A percentile compares a stretch with the other conserved stretches of the same genome.
Evolutionary conservation across 2,329 filamentous ascomycete genomes (phyloP).

Genomic region (Taxawa tesnikishii): DNA sequence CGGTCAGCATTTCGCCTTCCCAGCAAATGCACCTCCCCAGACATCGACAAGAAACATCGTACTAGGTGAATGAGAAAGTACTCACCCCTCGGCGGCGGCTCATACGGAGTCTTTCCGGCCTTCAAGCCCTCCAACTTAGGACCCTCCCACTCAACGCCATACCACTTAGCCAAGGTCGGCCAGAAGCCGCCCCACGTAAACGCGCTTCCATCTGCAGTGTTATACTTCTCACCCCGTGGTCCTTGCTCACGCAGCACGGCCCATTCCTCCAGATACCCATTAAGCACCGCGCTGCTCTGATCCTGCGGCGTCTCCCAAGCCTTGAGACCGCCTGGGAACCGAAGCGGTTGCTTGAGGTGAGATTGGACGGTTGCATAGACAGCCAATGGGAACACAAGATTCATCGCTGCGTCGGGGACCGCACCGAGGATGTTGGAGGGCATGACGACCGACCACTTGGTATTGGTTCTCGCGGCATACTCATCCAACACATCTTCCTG

Average conservation of each 20-base stretch:
- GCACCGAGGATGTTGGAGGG: conserved; percentile 38
- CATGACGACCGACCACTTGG: conserved; percentile 35
- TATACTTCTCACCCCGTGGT: conserved; percentile 28
- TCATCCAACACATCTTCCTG: conserved; percentile 38
- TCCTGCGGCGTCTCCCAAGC: conserved; percentile 32
- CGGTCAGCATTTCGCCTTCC: conserved; percentile 1
- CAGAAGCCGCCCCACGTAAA: conserved; percentile 38
- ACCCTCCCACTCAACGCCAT: conserved; percentile 20
- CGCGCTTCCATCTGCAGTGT: conserved; percentile 31
- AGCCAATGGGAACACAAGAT: conserved; percentile 34
- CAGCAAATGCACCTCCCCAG: conserved; percentile 2
- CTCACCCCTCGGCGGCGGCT: neutral
- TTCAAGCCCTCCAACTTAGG: conserved; percentile 2
- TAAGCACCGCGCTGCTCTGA: conserved; percentile 34
- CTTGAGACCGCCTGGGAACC: conserved; percentile 30
- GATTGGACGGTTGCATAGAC: conserved; percentile 38
- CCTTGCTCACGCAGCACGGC: conserved; percentile 26
- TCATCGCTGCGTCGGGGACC: conserved; percentile 38
- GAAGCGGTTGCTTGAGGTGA: conserved; percentile 26
- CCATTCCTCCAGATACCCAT: conserved; percentile 39
- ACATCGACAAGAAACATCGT: no score
- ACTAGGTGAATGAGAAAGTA: no score
- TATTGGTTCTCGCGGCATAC: conserved; percentile 26
- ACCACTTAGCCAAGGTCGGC: conserved; percentile 34
- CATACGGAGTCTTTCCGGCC: conserved; percentile 4